Conservation (phyloP, 2,329 filamentous ascomycete species). For the Nigrospora osmanthi region DNA sequence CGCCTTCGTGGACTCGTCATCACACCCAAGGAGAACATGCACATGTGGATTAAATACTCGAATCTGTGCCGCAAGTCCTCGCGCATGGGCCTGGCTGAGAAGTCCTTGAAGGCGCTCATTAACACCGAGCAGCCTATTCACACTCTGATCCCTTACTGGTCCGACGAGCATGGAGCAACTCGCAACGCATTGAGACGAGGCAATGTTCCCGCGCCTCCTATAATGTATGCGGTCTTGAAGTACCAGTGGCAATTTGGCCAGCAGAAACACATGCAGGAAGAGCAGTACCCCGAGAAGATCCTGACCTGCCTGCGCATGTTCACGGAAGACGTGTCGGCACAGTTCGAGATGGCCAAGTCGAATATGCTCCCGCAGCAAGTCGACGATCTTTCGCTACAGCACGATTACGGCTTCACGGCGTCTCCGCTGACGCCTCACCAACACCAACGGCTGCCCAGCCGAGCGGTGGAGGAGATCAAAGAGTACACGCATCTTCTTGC, state of each 20-base stretch:
- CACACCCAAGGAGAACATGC: constrained; percentile 84
- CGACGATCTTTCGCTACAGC: constrained; percentile 33
- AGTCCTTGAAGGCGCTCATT: constrained; percentile 86
- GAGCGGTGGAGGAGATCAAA: constrained; percentile 42
- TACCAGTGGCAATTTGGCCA: constrained; percentile 89
- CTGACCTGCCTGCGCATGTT: constrained; percentile 53
- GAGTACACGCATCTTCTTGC: constrained; percentile 70
- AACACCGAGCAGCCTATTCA: constrained; percentile 59
- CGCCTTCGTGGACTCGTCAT: constrained; percentile 91
- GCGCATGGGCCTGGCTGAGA: constrained; percentile 89
- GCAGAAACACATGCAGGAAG: constrained; percentile 34
- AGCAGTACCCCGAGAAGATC: constrained; percentile 43
- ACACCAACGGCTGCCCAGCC: neutral
- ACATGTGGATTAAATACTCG: constrained; percentile 99
- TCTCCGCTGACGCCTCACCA: constrained; percentile 1
- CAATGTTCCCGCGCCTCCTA: constrained; percentile 51
- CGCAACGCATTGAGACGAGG: constrained; percentile 5
- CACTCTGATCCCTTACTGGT: constrained; percentile 52
- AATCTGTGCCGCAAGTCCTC: constrained; percentile 96
- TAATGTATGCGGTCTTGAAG: constrained; percentile 95
- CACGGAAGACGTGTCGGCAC: constrained; percentile 49
- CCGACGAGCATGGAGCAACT: constrained; percentile 20
- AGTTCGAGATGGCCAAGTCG: constrained; percentile 43
- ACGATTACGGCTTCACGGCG: constrained; percentile 41
- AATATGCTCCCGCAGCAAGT: constrained; percentile 37